Evolutionary conservation across 495 filamentous ascomycete genomes (phyloP), one percentile per base, ranked within the genome.

Genomic region (Cryomyces antarcticus): DNA sequence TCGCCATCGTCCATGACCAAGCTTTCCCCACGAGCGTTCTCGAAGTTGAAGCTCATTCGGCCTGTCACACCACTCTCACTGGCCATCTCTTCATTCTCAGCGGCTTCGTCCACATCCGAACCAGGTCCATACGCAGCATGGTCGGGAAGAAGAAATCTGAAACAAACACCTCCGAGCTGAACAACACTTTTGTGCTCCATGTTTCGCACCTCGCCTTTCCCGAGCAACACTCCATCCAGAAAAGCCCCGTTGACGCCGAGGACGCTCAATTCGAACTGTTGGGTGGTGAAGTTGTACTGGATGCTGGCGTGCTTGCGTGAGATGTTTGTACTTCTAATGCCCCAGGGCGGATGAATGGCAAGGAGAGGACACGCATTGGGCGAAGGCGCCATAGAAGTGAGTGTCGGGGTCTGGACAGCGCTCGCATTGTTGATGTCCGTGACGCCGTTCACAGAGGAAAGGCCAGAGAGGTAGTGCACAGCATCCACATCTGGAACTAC

Each of bases 181-280:
- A 93, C 76, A 12, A 66, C 65, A 52, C 78, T 77, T 35, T 80
- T 78, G 51, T 80, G 80, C 40, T 74, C 68, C 40, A 94, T 60
- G 6, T 73, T 69, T 17, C 80, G 69, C 12, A 72, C 62, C 31
- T 74, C 67, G 34, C 77, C 73, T 11, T 67, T 64, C 1, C 65
- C 63, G 51, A 77, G 67, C 57, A 74, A 78, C 41, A 75, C 69
- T 31, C 80, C 80, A 41, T 93, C 79, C 39, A 82, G 73, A 47
- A 88, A 93, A 30, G 81, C 78, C 30, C 85, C 85, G 54, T 94
- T 95, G 49, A 77, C 72, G 41, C 88, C 85, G 51, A 88, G 63
- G 4, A 92, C 75, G 34, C 78, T 67, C 51, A 89, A 73, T 53
- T 92, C 78, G 46, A 87, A 97, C 10, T 77, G 57, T 42, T 76